Base-by-base conservation (phyloP, 306 rosid species). In the Rubus parviflorus region DNA sequence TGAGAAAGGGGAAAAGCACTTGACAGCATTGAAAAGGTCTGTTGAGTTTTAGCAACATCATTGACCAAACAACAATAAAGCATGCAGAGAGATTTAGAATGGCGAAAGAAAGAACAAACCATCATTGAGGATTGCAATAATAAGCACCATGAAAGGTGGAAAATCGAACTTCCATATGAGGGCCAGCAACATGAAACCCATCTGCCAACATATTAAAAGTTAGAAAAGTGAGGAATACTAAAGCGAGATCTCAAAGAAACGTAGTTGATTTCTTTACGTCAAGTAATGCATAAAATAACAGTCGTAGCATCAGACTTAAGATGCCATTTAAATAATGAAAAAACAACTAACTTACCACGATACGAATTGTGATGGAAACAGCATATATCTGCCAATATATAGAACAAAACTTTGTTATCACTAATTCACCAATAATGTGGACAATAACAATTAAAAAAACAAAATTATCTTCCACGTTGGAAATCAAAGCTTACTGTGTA, bases 121-220 rank as follows among this genome's bases (percentile, higher is more conserved):
- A 83, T 95, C 98, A 57, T 95, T 95, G 75, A 95, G 97, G 65
- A 95, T 90, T 80, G 98, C 98, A 13, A 95, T 92, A 69, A 95
- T 95, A 20, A 95, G 98, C 83, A 95, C 97, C 98, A 95, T 95
- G 70, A 95, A 95, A 58, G 98, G 98, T 23, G 98, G 98, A 80
- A 95, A 95, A 78, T 95, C 98, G 69, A 95, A 95, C 88, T 85
- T 66, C 98, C 98, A 95, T 80, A 95, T 81, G 67, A 95, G 91
- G 68, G 98, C 98, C 79, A 95, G 89, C 86, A 95, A 87, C 97
- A 95, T 92, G 90, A 95, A 95, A 82, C 98, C 98, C 66, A 95
- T 97, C 98, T 95, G 97, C 81, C 84, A 80, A 75, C 82, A 81
- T 62, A 71, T 23, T 76, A 77, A 74, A 72, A 75, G 65, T 64